Base-by-base conservation (phyloP, 1,284 basidiomycete genomes). In the Moniliophthora roreri region DNA sequence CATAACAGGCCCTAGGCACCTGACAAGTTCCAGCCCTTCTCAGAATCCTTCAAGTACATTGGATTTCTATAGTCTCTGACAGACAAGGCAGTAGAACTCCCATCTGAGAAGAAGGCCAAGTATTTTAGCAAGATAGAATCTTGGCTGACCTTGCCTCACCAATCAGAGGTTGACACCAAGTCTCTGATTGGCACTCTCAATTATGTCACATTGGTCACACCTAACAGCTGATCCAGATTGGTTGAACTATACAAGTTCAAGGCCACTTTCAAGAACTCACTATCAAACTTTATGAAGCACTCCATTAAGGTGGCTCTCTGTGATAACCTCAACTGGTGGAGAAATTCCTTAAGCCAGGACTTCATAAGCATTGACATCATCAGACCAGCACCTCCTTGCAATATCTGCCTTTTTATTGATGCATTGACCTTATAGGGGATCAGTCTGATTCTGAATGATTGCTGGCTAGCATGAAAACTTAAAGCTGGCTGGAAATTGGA, bases 41-140 rank as follows among this genome's bases (percentile, higher is more conserved):
- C 60, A 1, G 20, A 54, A 3, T 28, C 28, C 0, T 69, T 71
- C 49, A 60, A 39, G 3, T 76, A 75, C 53, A 58, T 75, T 0
- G 72, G 75, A 10, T 75, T 76, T 52, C 7, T 60, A 1, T 77
- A 74, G 74, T 60, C 69, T 35, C 37, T 76, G 0, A 3, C n/a
- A 0, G 11, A 42, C 0, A 63, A 64, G 16, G 65, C 63, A 0
- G 66, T 72, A 0, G 13, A 58, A 16, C 58, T 70, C 4, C 69
- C 66, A 3, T 16, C 23, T 2, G 28, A 61, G 0, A 71, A 71
- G 55, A 63, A 65, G 35, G 2, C 16, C 2, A 54, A 53, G 41
- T 57, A 57, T 26, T n/a, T 34, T 8, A 23, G 6, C 0, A 47
- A 51, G 37, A 15, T 57, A 0, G 13, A n/a, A 2, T 0, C 18